Percentiles rank a stretch among this genome's conserved stretches.
phyloP scores from a whole-genome alignment of 2,329 filamentous ascomycete genomes.

The Myriosclerotinia duriaeana region DNA sequence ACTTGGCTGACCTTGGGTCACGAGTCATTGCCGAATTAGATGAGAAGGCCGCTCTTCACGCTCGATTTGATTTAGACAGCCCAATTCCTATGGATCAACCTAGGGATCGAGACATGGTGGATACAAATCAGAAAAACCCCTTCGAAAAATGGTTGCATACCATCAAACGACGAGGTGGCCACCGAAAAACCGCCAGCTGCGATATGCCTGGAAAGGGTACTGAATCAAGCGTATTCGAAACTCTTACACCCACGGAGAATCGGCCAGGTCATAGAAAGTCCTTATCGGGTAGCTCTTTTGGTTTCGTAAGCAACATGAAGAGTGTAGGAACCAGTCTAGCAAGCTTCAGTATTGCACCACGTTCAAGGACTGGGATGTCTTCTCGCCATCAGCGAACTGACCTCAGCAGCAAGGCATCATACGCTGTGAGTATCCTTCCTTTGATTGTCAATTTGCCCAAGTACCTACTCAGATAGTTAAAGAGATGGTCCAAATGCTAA shows the following conservation, averaged over 20 bases:
- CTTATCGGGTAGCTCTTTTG: slow-evolving; percentile 73
- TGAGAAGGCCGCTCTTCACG: slow-evolving; percentile 19
- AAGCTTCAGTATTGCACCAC: slow-evolving; percentile 66
- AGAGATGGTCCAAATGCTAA: neutral
- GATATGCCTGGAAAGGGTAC: slow-evolving; percentile 35
- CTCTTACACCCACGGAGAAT: slow-evolving; percentile 43
- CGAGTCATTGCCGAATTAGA: slow-evolving; percentile 34
- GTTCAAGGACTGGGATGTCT: slow-evolving; percentile 54
- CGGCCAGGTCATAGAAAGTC: slow-evolving; percentile 52
- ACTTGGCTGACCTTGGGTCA: slow-evolving; percentile 46
- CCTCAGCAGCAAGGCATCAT: slow-evolving; percentile 61
- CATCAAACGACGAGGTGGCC: slow-evolving; percentile 56
- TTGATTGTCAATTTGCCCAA: neutral
- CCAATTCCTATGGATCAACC: slow-evolving; percentile 26
- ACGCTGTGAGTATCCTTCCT: slow-evolving; percentile 43
- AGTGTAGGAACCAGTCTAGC: slow-evolving; percentile 77
- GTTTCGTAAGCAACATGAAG: slow-evolving; percentile 76
- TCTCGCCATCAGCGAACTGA: slow-evolving; percentile 61
- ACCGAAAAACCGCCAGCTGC: slow-evolving; percentile 41
- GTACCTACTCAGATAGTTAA: neutral
- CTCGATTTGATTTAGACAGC: slow-evolving; percentile 35
- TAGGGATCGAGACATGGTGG: slow-evolving; percentile 25
- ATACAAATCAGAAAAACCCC: slow-evolving; percentile 42
- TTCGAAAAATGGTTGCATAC: slow-evolving; percentile 75
- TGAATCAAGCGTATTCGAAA: slow-evolving; percentile 30